A percentile compares a stretch with the other conserved stretches of the same genome.
Conservation (phyloP, 805 yeast genomes). For the Metschnikowia reukaufii region DNA sequence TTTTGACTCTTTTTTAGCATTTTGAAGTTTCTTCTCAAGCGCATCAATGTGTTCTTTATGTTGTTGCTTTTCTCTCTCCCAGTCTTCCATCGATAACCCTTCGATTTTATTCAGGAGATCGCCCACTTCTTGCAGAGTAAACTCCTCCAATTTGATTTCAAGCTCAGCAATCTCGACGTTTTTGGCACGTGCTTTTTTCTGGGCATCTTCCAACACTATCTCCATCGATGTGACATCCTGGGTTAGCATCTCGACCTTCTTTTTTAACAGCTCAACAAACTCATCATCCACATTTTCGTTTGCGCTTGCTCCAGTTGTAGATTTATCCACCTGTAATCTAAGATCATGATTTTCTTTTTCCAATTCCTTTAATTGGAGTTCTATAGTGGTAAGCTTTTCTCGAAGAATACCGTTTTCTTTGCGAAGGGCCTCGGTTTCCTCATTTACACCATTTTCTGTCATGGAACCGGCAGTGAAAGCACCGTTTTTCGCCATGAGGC, state of each 20-base stretch:
- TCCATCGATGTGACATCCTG: conserved; percentile 21
- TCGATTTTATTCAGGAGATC: conserved; percentile 10
- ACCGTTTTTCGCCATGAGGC: background rate
- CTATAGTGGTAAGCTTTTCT: background rate
- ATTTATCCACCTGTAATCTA: background rate
- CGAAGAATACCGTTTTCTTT: conserved; percentile 2
- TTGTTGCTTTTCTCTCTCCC: conserved; percentile 11
- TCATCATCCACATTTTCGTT: background rate
- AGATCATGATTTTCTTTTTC: conserved; percentile 1
- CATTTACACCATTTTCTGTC: background rate
- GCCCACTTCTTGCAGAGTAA: conserved; percentile 2
- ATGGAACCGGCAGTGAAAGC: background rate
- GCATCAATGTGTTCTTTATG: conserved; percentile 7
- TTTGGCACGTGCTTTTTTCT: conserved; percentile 15
- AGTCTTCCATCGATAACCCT: conserved; percentile 13
- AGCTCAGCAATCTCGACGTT: conserved; percentile 17
- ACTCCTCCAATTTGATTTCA: conserved; percentile 15
- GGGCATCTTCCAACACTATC: conserved; percentile 17
- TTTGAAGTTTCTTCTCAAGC: conserved; percentile 4
- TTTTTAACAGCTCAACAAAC: conserved; percentile 10
- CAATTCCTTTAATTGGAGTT: background rate
- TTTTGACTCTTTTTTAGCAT: background rate
- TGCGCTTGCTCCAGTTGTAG: background rate
- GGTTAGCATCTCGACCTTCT: conserved; percentile 15
- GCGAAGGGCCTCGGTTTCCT: background rate